Base-by-base conservation (phyloP, 768 basidiomycete genomes). In the Panellus pusillus region DNA sequence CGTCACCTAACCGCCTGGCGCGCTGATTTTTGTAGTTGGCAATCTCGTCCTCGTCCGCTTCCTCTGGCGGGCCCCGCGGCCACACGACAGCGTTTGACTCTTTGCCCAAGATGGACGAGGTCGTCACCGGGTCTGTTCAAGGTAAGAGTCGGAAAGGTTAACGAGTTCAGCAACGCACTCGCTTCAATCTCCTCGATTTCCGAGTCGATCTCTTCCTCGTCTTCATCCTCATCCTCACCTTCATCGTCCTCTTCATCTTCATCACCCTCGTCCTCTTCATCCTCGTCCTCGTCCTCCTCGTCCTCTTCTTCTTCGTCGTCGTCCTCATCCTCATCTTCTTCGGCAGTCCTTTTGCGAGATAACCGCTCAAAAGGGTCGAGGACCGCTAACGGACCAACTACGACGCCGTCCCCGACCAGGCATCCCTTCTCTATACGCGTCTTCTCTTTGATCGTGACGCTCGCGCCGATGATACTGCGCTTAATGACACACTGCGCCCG, bases 31-130 rank as follows among this genome's bases (percentile, higher is more conserved):
- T 76, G 61, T 72, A 82, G 54, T 74, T 77, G 57, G 80, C 81
- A n/a, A 85, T 75, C 27, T 77, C 78, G 37, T 86, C 81, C 11
- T 82, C 77, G 54, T 85, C 80, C 28, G 83, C 75, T 17, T 84
- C 86, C 12, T 83, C 85, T 36, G 85, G 79, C 11, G 82, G 79
- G 5, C 79, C 74, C 44, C 71, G 73, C 1, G 92, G 91, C 93
- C 91, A 97, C 44, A 93, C 76, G 47, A 89, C 79, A 0, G 91
- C 94, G 62, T 91, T 87, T 2, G 86, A 83, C 46, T 79, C 81
- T 11, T 74, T 64, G n/a, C 93, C 93, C 27, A 94, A 72, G 36
- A 74, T 66, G 19, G 71, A 68, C 42, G 69, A 68, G 32, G 73
- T 66, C 9, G 70, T 69, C 28, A 74, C 75, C 66, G 83, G 84